Percentiles rank a stretch among this genome's conserved stretches.
Conservation (phyloP, 2,329 filamentous ascomycete species). For the Fusarium tuaranense region DNA sequence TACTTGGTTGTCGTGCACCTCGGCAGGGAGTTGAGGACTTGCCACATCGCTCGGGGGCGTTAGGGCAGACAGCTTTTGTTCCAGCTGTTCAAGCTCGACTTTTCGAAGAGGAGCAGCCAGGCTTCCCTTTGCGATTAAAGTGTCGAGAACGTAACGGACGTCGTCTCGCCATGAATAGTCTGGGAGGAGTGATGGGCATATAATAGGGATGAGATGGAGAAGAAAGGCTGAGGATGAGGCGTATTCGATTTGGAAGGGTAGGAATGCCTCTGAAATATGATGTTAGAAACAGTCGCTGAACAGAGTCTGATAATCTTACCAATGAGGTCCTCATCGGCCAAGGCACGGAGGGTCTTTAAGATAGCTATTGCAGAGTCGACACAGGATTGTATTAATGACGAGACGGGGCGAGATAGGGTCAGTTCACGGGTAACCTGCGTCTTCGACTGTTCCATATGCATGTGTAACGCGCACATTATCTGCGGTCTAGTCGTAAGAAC, state of each 20-base stretch:
- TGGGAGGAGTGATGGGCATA: slow-evolving; percentile 50
- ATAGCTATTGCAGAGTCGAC: slow-evolving; percentile 46
- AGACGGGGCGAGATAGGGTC: slow-evolving; percentile 40
- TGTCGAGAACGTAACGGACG: slow-evolving; percentile 51
- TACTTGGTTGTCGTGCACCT: fast-evolving
- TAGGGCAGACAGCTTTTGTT: slow-evolving; percentile 50
- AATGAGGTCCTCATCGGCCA: slow-evolving; percentile 47
- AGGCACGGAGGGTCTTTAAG: slow-evolving; percentile 39
- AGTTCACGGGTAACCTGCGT: slow-evolving; percentile 30
- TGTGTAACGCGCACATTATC: slow-evolving; percentile 49
- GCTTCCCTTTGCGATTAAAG: slow-evolving; percentile 52
- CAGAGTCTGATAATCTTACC: background rate
- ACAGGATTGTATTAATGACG: slow-evolving; percentile 46
- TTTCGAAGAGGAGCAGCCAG: slow-evolving; percentile 52
- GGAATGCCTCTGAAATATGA: slow-evolving; percentile 43
- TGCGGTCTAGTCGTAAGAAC: slow-evolving; percentile 47
- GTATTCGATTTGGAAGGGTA: slow-evolving; percentile 56
- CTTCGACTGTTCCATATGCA: slow-evolving; percentile 45
- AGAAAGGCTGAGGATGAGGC: slow-evolving; percentile 56
- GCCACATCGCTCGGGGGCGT: slow-evolving; percentile 41
- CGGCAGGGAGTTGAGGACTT: background rate
- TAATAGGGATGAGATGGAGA: slow-evolving; percentile 49
- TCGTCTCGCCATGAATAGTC: slow-evolving; percentile 52
- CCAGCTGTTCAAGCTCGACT: slow-evolving; percentile 52
- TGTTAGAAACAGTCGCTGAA: background rate